These are phyloP conservation scores for Phytophthora macrochlamydospora DNA, from an alignment of 352 stramenopile species.

Conservation along the genomic window DNA sequence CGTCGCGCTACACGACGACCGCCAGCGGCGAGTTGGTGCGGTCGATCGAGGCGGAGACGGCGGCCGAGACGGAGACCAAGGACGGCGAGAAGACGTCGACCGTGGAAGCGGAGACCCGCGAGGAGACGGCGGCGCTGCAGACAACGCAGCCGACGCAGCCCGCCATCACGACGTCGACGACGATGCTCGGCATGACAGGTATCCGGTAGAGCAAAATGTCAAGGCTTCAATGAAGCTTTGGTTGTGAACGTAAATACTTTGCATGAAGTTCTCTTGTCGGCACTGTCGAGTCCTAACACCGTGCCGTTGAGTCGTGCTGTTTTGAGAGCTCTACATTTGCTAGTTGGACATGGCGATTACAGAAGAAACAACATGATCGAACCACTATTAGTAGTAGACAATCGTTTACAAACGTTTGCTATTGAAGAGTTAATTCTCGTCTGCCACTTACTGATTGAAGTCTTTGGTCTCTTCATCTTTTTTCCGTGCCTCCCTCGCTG, in stretches of 20 bases:
- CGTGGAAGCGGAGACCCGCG: too few species aligned
- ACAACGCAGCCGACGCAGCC: too few species aligned
- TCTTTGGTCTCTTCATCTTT: slow-evolving; percentile 28
- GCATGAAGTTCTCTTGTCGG: slow-evolving; percentile 28
- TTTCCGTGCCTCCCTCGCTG: not conserved
- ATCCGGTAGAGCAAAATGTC: slow-evolving; percentile 32
- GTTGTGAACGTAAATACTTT: slow-evolving; percentile 43
- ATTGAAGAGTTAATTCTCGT: slow-evolving; percentile 1
- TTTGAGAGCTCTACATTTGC: slow-evolving; percentile 1
- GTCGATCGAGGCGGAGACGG: too few species aligned
- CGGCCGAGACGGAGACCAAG: too few species aligned
- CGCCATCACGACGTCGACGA: too few species aligned
- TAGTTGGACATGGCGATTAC: slow-evolving; percentile 12
- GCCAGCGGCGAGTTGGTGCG: too few species aligned
- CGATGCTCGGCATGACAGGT: too few species aligned
- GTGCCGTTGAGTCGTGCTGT: not conserved
- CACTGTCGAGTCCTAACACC: not conserved
- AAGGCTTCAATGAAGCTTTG: slow-evolving; percentile 55
- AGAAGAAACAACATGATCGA: not conserved
- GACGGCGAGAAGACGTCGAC: too few species aligned
- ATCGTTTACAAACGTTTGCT: too few species aligned
- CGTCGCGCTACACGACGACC: too few species aligned
- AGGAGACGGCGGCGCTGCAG: too few species aligned
- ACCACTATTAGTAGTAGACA: too few species aligned
- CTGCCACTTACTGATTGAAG: slow-evolving; percentile 10